Evolutionary conservation across 495 filamentous ascomycete genomes (phyloP).

Genomic region (Alectoria sarmentosa): DNA sequence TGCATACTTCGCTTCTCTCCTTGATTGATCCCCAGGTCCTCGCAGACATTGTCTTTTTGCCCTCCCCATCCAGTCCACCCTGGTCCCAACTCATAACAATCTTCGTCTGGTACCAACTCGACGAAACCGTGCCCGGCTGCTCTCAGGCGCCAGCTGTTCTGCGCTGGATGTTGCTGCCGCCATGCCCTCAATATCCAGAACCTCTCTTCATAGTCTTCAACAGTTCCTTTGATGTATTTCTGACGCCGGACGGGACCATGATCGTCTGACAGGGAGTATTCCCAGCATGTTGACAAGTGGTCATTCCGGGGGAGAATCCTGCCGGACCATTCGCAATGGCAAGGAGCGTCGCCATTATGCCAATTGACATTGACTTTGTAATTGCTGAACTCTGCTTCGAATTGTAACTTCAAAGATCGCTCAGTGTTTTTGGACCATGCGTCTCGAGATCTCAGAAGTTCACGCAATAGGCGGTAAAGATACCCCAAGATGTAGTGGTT

Average conservation of each 20-base stretch:
- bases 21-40: background rate
- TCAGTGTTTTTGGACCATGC: background rate
- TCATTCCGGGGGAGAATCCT: background rate
- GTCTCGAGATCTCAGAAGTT: slow-evolving; percentile 10
- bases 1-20: background rate
- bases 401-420: slow-evolving; percentile 12
- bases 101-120: slow-evolving; percentile 21
- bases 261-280: background rate
- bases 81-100: slow-evolving; percentile 30
- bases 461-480: slow-evolving; percentile 21
- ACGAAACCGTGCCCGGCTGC: slow-evolving; percentile 34
- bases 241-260: background rate
- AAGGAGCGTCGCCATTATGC: background rate
- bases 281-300: slow-evolving; percentile 9
- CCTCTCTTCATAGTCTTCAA: slow-evolving; percentile 30
- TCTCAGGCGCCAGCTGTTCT: slow-evolving; percentile 26
- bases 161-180: slow-evolving; percentile 35
- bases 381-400: slow-evolving; percentile 19
- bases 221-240: slow-evolving; percentile 14
- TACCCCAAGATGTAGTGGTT: slow-evolving; percentile 16
- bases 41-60: slow-evolving; percentile 14
- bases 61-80: slow-evolving; percentile 26
- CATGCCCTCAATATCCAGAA: slow-evolving; percentile 38
- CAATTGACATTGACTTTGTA: slow-evolving; percentile 3
- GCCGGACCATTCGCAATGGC: slow-evolving; percentile 24